Conservation (phyloP, 129 eudicot genomes). For the Erigeron canadensis region DNA sequence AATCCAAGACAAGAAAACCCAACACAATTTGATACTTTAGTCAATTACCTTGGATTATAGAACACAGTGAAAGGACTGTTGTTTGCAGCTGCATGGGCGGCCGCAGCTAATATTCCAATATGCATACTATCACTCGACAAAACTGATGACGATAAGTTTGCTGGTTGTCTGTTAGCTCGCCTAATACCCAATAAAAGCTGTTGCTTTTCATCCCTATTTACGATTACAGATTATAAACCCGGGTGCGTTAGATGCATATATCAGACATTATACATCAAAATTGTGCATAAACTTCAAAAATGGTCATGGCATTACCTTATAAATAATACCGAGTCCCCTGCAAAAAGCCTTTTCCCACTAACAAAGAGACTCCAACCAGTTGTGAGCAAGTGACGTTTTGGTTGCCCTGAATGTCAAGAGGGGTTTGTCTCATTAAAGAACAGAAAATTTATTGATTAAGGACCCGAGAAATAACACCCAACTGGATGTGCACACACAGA, state of each 20-base stretch:
- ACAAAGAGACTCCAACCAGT: constrained; percentile 99
- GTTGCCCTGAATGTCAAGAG: constrained; percentile 67
- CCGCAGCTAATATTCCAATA: constrained; percentile 93
- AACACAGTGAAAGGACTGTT: constrained; percentile 89
- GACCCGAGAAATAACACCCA: constrained; percentile 15
- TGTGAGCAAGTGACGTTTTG: constrained; percentile 94
- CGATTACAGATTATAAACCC: constrained; percentile 8
- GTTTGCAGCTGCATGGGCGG: constrained; percentile 98
- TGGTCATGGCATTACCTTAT: constrained; percentile 56
- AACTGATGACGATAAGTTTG: constrained; percentile 84
- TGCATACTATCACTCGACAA: constrained; percentile 98
- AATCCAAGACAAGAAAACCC: not conserved
- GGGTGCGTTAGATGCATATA: not conserved
- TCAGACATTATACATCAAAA: constrained; percentile 3
- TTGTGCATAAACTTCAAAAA: constrained; percentile 1
- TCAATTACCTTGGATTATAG: constrained; percentile 79
- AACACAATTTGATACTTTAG: not conserved
- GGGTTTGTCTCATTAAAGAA: constrained; percentile 8
- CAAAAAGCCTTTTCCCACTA: constrained; percentile 86
- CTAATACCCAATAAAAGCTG: constrained; percentile 91
- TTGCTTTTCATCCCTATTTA: constrained; percentile 80
- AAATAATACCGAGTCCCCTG: constrained; percentile 93
- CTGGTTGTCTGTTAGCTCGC: constrained; percentile 88
- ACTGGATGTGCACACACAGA: not conserved
- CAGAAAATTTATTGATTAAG: not conserved